Percentiles rank a stretch among this genome's conserved stretches.
Evolutionary conservation across 2,329 filamentous ascomycete species (phyloP).

Genomic region (Cladosporium velox): DNA sequence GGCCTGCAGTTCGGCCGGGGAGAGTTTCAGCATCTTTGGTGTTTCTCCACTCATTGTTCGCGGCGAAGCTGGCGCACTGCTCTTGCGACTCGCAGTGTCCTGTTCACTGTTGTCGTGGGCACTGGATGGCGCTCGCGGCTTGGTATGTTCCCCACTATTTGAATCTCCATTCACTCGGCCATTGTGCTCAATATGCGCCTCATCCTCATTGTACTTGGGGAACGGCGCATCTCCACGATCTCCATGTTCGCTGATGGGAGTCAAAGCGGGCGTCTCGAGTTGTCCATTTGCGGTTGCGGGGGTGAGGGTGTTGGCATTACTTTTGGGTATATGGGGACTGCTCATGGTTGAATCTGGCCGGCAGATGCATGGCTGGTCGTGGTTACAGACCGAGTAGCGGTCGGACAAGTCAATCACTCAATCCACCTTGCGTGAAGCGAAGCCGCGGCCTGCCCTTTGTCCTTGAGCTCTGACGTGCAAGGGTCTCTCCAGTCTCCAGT

Average conservation of each 20-base stretch:
- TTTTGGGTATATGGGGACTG: slow-evolving; percentile 1
- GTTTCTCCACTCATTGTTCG: slow-evolving; percentile 21
- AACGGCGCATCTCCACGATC: slow-evolving; percentile 17
- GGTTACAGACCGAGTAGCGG: not conserved
- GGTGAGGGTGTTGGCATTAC: not conserved
- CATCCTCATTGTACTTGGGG: slow-evolving; percentile 19
- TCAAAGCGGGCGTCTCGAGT: slow-evolving; percentile 34
- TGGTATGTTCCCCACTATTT: not conserved
- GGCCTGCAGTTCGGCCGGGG: slow-evolving; percentile 56
- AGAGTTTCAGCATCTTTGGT: slow-evolving; percentile 51
- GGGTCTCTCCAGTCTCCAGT: not conserved
- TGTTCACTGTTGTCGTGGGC: not conserved
- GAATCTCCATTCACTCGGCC: not conserved
- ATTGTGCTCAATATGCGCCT: not conserved
- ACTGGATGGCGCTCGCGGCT: not conserved
- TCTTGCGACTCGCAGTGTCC: slow-evolving; percentile 17
- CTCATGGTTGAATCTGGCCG: slow-evolving; percentile 17
- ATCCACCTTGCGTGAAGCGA: slow-evolving; percentile 1
- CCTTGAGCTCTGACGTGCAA: slow-evolving; percentile 5
- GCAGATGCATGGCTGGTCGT: slow-evolving; percentile 14
- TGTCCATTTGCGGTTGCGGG: slow-evolving; percentile 23
- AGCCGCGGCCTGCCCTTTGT: slow-evolving; percentile 10
- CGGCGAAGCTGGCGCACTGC: slow-evolving; percentile 21
- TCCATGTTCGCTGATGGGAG: slow-evolving; percentile 34
- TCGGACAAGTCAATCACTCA: not conserved